A percentile compares a stretch with the other conserved stretches of the same genome.
Evolutionary conservation across 768 basidiomycete species (phyloP).

Genomic region (Leccinum broughii): DNA sequence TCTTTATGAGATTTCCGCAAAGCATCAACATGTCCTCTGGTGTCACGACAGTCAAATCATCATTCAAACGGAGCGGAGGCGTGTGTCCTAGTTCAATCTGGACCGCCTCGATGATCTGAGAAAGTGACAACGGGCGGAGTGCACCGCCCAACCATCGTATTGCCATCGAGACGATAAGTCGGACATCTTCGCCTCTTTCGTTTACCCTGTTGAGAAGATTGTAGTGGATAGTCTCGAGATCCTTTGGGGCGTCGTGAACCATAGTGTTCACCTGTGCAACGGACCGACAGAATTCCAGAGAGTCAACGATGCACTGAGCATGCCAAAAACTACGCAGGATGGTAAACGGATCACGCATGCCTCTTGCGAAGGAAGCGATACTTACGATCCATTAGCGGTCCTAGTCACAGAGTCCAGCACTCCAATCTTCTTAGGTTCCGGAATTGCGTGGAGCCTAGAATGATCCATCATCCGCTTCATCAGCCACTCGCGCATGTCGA

Average conservation of each 20-base stretch:
- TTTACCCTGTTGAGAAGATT: slow-evolving; percentile 23
- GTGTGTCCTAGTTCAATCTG: slow-evolving; percentile 29
- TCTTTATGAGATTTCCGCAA: slow-evolving; percentile 29
- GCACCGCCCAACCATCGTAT: slow-evolving; percentile 28
- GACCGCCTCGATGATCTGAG: slow-evolving; percentile 30
- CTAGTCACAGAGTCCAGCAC: slow-evolving; percentile 18
- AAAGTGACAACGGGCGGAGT: slow-evolving; percentile 27
- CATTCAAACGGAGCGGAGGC: slow-evolving; percentile 24
- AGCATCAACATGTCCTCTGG: slow-evolving; percentile 27
- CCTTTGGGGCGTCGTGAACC: slow-evolving; percentile 17
- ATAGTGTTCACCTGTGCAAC: slow-evolving; percentile 25
- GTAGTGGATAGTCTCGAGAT: slow-evolving; percentile 25
- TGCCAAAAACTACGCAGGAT: slow-evolving; percentile 25
- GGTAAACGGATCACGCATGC: not conserved
- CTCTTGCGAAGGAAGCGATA: not conserved
- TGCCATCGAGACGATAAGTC: slow-evolving; percentile 25
- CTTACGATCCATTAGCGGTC: slow-evolving; percentile 23
- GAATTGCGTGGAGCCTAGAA: slow-evolving; percentile 25
- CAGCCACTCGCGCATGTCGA: slow-evolving; percentile 28
- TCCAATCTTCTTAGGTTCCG: slow-evolving; percentile 23
- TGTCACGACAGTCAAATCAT: slow-evolving; percentile 27
- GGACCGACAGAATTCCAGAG: slow-evolving; percentile 27
- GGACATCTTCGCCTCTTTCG: slow-evolving; percentile 26
- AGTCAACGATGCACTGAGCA: slow-evolving; percentile 30
- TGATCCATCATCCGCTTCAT: slow-evolving; percentile 28